Percentiles rank a stretch among this genome's conserved stretches.
Evolutionary conservation across 495 filamentous ascomycete species (phyloP).

Genomic region (Penicillium odoratum): DNA sequence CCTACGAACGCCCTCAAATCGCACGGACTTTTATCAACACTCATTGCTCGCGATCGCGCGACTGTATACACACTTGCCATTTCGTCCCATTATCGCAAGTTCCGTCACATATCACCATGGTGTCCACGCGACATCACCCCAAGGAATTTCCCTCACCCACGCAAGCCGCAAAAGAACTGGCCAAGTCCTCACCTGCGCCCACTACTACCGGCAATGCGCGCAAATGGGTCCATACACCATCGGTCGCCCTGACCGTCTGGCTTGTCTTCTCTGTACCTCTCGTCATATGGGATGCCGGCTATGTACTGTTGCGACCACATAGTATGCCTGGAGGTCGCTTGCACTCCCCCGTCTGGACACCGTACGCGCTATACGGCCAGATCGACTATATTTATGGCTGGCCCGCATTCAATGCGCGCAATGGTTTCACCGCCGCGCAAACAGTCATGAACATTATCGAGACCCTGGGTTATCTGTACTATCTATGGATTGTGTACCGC

Average conservation of each 20-base stretch:
- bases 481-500: slow-evolving; percentile 60
- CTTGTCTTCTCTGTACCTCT: slow-evolving; percentile 75
- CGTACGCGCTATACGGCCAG: slow-evolving; percentile 78
- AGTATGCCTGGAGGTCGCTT: slow-evolving; percentile 77
- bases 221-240: slow-evolving; percentile 67
- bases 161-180: slow-evolving; percentile 24
- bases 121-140: slow-evolving; percentile 54
- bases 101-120: slow-evolving; percentile 34
- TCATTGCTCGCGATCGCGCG: neutral
- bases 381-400: slow-evolving; percentile 86
- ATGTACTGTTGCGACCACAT: slow-evolving; percentile 79
- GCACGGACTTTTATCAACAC: neutral
- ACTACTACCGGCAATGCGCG: slow-evolving; percentile 31
- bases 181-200: slow-evolving; percentile 29
- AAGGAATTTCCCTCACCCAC: slow-evolving; percentile 45
- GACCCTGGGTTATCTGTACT: slow-evolving; percentile 66
- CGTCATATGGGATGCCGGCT: slow-evolving; percentile 80
- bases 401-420: slow-evolving; percentile 67
- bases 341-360: slow-evolving; percentile 74
- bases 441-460: slow-evolving; percentile 72
- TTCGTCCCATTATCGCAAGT: neutral
- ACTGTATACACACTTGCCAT: neutral
- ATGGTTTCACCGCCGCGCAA: slow-evolving; percentile 83
- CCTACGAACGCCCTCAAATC: neutral
- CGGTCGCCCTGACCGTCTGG: slow-evolving; percentile 67